These are phyloP conservation scores for Cardamine chenopodiifolia DNA, from an alignment of 345 rosid genomes.

Conservation along the genomic window DNA sequence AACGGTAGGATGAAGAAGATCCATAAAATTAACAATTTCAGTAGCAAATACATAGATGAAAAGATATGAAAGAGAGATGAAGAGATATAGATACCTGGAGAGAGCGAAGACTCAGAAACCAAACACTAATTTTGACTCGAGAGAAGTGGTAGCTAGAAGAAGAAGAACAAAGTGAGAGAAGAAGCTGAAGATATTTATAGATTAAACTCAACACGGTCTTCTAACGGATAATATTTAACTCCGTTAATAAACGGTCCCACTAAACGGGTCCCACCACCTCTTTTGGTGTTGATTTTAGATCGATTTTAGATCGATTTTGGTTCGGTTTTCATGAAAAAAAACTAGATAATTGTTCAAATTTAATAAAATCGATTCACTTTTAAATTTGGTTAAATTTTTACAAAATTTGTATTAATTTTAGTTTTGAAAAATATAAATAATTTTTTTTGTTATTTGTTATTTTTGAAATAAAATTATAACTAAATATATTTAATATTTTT, in stretches of 20 bases:
- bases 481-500: too few relatives aligned
- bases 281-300: too few relatives aligned
- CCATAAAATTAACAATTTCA: neutral
- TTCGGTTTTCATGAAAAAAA: too few relatives aligned
- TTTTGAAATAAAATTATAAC: too few relatives aligned
- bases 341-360: too few relatives aligned
- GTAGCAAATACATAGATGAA: neutral
- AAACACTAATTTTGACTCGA: slow-evolving; percentile 40
- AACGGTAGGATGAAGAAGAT: neutral
- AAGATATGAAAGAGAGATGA: neutral
- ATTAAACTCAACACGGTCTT: slow-evolving; percentile 37
- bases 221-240: slow-evolving; percentile 37
- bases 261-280: slow-evolving; percentile 33
- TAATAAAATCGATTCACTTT: too few relatives aligned
- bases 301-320: too few relatives aligned
- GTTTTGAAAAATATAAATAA: too few relatives aligned
- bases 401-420: too few relatives aligned
- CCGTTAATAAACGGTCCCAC: slow-evolving; percentile 34
- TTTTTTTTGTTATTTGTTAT: too few relatives aligned
- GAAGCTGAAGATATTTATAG: slow-evolving; percentile 41
- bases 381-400: too few relatives aligned
- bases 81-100: slow-evolving; percentile 38
- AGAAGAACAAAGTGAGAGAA: neutral
- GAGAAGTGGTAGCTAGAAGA: slow-evolving; percentile 2
- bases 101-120: slow-evolving; percentile 11